These are phyloP conservation scores for Cutaneotrichosporon daszewskae DNA, from an alignment of 1,284 basidiomycete species.

Conservation along the genomic window DNA sequence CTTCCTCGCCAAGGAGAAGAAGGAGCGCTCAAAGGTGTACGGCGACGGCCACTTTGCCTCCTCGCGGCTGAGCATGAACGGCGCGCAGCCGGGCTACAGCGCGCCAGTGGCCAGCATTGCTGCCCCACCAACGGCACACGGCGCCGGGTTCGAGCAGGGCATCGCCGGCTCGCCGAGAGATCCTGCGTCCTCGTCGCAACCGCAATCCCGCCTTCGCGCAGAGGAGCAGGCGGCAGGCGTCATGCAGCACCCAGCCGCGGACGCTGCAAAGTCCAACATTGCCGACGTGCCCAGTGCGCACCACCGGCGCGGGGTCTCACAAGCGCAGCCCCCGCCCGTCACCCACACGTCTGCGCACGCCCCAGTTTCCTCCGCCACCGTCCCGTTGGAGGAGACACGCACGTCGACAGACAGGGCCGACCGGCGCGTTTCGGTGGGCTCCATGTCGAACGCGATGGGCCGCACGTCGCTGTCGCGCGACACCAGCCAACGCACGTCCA, in stretches of 20 bases:
- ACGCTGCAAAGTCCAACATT: slow-evolving; percentile 35
- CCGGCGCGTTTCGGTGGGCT: slow-evolving; percentile 55
- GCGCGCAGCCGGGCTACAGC: slow-evolving; percentile 55
- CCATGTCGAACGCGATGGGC: slow-evolving; percentile 30
- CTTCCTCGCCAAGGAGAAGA: slow-evolving; percentile 89
- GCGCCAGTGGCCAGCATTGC: slow-evolving; percentile 76
- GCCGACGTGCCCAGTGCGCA: slow-evolving; percentile 47
- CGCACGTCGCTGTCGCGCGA: slow-evolving; percentile 26
- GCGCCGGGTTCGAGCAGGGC: slow-evolving; percentile 7
- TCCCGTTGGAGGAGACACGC: not conserved
- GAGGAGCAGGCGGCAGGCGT: slow-evolving; percentile 28
- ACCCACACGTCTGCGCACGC: not conserved
- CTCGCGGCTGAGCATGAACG: slow-evolving; percentile 61
- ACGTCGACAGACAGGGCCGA: slow-evolving; percentile 54
- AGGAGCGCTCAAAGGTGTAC: slow-evolving; percentile 87
- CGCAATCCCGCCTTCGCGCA: slow-evolving; percentile 31
- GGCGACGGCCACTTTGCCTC: slow-evolving; percentile 90
- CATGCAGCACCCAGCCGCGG: slow-evolving; percentile 45
- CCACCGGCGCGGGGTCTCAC: slow-evolving; percentile 37
- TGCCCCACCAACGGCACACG: slow-evolving; percentile 60
- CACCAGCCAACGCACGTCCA: slow-evolving; percentile 22
- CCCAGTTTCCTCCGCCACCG: not conserved
- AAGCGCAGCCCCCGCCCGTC: slow-evolving; percentile 15
- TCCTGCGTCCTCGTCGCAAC: slow-evolving; percentile 51
- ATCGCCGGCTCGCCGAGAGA: slow-evolving; percentile 45